Evolutionary conservation across 2,329 filamentous ascomycete species (phyloP).

Genomic region (Botrytis galanthina): DNA sequence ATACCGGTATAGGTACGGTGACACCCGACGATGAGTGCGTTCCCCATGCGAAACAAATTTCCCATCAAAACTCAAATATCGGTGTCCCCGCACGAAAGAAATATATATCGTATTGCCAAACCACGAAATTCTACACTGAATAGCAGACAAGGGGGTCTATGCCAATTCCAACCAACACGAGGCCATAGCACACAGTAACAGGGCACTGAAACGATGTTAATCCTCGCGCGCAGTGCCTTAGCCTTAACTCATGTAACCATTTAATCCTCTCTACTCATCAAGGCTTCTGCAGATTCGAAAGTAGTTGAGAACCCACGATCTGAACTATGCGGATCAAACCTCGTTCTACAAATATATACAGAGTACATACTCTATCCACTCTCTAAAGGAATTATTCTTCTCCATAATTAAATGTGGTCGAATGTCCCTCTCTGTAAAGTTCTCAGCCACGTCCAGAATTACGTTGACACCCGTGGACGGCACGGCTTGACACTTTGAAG

Average conservation of each 20-base stretch:
- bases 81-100: not conserved
- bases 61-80: not conserved
- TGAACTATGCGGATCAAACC: not conserved
- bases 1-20: not conserved
- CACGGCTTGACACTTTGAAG: not conserved
- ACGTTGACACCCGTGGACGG: slow-evolving; percentile 2
- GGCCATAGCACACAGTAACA: not conserved
- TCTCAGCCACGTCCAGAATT: not conserved
- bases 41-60: not conserved
- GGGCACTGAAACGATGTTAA: not conserved
- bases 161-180: not conserved
- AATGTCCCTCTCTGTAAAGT: too few relatives aligned
- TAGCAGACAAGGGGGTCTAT: not conserved
- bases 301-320: not conserved
- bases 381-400: not conserved
- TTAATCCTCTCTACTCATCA: not conserved
- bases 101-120: not conserved
- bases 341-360: not conserved
- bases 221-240: not conserved
- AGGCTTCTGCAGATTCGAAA: not conserved
- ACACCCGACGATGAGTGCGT: not conserved
- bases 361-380: too few relatives aligned
- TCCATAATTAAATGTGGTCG: not conserved
- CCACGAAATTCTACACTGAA: not conserved
- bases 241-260: not conserved